phyloP scores from a whole-genome alignment of 495 filamentous ascomycete genomes.

The Cenococcum geophilum region DNA sequence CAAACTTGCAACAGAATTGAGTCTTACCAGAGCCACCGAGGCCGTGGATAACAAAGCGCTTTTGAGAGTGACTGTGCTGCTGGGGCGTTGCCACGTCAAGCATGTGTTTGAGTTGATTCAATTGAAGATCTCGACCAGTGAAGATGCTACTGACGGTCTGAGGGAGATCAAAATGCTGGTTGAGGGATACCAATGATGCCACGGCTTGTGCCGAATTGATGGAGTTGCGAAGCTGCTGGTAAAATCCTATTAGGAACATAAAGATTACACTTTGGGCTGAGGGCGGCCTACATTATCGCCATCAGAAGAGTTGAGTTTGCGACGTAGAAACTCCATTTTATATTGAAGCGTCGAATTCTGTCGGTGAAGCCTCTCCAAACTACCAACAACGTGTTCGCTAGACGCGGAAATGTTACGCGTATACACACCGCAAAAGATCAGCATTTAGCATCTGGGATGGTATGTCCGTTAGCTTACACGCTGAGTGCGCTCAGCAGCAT shows the following conservation, averaged over 20 bases:
- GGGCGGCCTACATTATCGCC: background rate
- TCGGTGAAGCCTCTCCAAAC: too few relatives aligned
- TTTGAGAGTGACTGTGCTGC: slow-evolving; percentile 5
- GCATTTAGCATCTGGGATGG: too few relatives aligned
- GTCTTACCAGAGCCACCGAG: slow-evolving; percentile 41
- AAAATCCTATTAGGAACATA: background rate
- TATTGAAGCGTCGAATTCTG: too few relatives aligned
- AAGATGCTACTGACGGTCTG: slow-evolving; percentile 35
- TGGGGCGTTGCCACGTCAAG: background rate
- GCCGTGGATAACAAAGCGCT: slow-evolving; percentile 27
- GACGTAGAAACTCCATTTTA: too few relatives aligned
- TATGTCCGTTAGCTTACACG: background rate
- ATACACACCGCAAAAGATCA: too few relatives aligned
- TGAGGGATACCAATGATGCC: slow-evolving; percentile 18
- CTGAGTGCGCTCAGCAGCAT: background rate
- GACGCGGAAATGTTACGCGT: too few relatives aligned
- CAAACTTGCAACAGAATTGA: slow-evolving; percentile 41
- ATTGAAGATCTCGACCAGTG: slow-evolving; percentile 29
- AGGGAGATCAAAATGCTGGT: slow-evolving; percentile 36
- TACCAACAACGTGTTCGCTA: too few relatives aligned
- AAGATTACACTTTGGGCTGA: background rate
- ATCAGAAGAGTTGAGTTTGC: too few relatives aligned
- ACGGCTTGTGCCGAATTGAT: background rate
- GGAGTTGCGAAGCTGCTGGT: background rate
- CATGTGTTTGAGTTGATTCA: slow-evolving; percentile 10